Evolutionary conservation across 2,329 filamentous ascomycete genomes (phyloP).

Genomic region (Celoporthe dispersa): DNA sequence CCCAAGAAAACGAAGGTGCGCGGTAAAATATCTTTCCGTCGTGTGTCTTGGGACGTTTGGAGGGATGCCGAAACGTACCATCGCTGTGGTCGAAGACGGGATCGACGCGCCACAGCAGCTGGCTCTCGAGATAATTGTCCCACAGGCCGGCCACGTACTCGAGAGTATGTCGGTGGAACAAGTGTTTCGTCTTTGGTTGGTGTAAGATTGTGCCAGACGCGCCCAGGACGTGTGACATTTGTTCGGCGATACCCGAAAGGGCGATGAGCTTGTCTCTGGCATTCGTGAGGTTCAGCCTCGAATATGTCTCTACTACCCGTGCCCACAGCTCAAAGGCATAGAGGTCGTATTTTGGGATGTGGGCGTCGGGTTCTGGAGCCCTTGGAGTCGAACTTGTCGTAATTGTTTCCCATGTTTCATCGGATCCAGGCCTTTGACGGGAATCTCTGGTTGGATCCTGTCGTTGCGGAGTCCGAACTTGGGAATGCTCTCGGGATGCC

Average conservation of each 20-base stretch:
- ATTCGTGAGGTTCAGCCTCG: conserved; percentile 3
- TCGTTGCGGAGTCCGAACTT: conserved; percentile 8
- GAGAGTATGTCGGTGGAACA: too few species aligned
- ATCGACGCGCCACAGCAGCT: conserved; percentile 19
- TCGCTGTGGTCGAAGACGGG: neutral
- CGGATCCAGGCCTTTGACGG: conserved; percentile 5
- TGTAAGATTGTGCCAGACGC: neutral
- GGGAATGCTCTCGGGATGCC: neutral
- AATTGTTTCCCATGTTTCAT: neutral
- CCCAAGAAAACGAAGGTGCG: conserved; percentile 24
- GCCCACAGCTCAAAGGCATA: conserved; percentile 20
- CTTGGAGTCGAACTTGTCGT: neutral
- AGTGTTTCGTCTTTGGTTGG: too few species aligned
- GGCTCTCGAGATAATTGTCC: conserved; percentile 9
- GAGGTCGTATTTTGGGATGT: neutral
- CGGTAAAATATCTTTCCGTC: neutral
- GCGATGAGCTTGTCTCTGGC: conserved; percentile 26
- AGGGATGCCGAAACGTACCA: neutral
- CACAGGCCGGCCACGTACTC: conserved; percentile 21
- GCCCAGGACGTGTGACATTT: conserved; percentile 10
- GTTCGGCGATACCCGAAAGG: conserved; percentile 16
- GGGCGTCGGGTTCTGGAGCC: neutral
- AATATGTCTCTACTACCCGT: conserved; percentile 10
- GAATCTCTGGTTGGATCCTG: conserved; percentile 4
- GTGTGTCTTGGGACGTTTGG: neutral